Evolutionary conservation across 257 asterid species (phyloP).

Genomic region (Nicotiana undulata): DNA sequence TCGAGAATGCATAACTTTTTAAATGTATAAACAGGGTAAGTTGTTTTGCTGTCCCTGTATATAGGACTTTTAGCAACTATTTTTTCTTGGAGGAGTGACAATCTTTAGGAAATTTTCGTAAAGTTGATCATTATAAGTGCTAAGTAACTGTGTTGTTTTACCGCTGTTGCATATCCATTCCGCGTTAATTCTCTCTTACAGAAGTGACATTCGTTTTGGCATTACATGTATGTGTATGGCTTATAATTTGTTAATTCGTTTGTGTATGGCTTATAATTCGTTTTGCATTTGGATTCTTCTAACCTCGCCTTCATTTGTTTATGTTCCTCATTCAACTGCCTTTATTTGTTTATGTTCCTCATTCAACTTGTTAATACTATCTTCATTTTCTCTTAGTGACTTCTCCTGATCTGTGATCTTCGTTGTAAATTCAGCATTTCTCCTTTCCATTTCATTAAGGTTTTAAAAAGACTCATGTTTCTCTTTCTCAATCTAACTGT

Average conservation of each 20-base stretch:
- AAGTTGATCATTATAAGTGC: neutral
- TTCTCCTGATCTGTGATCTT: conserved; percentile 33
- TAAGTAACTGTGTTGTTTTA: neutral
- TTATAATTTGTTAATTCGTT: too few relatives aligned
- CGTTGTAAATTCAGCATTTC: conserved; percentile 26
- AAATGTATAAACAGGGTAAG: too few relatives aligned
- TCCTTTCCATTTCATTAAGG: conserved; percentile 29
- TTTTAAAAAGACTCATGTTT: conserved; percentile 12
- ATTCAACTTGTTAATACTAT: neutral
- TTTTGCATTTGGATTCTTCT: too few relatives aligned
- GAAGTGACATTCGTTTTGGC: neutral
- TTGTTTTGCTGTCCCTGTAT: neutral
- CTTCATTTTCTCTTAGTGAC: neutral
- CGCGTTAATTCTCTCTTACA: neutral
- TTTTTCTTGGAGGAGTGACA: neutral
- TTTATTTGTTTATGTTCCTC: too few relatives aligned
- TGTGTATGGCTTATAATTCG: too few relatives aligned
- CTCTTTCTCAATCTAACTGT: neutral
- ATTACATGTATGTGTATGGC: neutral
- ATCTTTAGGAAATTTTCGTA: neutral
- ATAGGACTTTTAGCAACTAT: neutral
- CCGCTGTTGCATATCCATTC: neutral
- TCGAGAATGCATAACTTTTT: too few relatives aligned
- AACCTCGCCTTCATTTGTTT: too few relatives aligned
- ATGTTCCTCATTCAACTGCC: too few relatives aligned